Evolutionary conservation across 2,329 filamentous ascomycete genomes (phyloP), one percentile per base, ranked within the genome.

Genomic region (Fusarium odoratissimum): DNA sequence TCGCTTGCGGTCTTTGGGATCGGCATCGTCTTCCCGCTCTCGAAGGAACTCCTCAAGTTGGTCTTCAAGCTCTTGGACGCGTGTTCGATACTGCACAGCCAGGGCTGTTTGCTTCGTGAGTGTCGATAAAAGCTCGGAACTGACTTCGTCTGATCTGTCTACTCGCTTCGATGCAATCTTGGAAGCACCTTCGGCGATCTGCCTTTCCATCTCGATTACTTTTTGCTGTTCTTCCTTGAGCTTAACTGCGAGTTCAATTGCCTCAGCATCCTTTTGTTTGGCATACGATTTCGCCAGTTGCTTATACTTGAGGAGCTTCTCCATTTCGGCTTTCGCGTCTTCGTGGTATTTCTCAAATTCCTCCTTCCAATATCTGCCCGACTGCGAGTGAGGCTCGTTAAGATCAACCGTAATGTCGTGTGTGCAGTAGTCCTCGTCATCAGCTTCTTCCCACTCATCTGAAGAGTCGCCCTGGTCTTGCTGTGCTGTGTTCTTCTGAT

Each of bases 331-430:
- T 79, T 90, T 90, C 71, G 92, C 93, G 70, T 92, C 91, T 48
- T 89, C 86, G 54, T 93, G 90, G 77, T 95, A 95, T 60, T 86
- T 88, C 73, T 93, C 88, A 76, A 93, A 95, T 77, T 94, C 89
- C 30, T 89, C 87, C 81, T 95, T 95, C 93, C 93, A 95, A 81
- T 93, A 95, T 75, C 88, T 90, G 11, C 92, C 93, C 8, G 92
- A 94, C 66, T 92, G 88, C 4, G 92, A 94, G 71, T 91, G 89
- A 11, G 93, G 93, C 76, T 93, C 91, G 70, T 92, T 91, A 54
- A 94, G 83, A 76, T 95, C 92, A 52, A 91, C 82, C 0, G 92
- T 94, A 63, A 91, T 83, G 75, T 94, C 91, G 60, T 87, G 85
- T 57, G 89, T 87, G 73, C 82, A 83, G 38, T 82, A 79, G 41